Percentiles rank a stretch among this genome's conserved stretches.
Evolutionary conservation across 192 early-diverging fungal species (phyloP).

Genomic region (Rhizophagus clarus): DNA sequence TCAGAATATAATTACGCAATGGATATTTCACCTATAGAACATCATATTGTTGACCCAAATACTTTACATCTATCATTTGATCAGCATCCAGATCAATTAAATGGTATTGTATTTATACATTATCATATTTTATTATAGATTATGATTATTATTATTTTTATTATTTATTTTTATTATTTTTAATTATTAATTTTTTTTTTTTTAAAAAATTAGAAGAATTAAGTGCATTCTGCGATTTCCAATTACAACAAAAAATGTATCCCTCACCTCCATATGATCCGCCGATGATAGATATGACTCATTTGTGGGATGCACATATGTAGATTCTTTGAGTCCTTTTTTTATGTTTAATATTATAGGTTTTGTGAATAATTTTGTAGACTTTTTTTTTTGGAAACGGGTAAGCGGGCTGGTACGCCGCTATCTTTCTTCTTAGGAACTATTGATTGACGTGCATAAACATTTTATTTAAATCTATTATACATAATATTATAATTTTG

Average conservation of each 20-base stretch:
- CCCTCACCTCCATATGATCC: constrained; percentile 31
- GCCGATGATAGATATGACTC: neutral
- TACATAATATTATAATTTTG: neutral
- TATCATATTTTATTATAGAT: neutral
- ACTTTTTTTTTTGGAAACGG: constrained; percentile 9
- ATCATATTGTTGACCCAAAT: neutral
- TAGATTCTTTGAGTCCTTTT: constrained; percentile 1
- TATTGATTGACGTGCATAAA: neutral
- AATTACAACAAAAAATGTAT: constrained; percentile 21
- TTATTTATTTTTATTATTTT: neutral
- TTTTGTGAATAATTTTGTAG: neutral
- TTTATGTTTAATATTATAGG: neutral
- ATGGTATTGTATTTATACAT: neutral
- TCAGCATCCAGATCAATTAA: neutral
- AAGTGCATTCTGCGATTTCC: constrained; percentile 4
- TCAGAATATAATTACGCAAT: neutral
- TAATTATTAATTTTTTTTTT: neutral
- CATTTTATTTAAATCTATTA: constrained; percentile 1
- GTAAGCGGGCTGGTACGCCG: constrained; percentile 22
- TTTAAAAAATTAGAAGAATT: constrained; percentile 1
- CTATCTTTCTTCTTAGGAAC: constrained; percentile 11
- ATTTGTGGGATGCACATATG: constrained; percentile 7
- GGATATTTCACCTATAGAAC: constrained; percentile 16
- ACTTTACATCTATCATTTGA: constrained; percentile 8
- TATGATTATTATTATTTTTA: neutral